Evolutionary conservation across 192 early-diverging fungal genomes (phyloP), one percentile per base, ranked within the genome.

Genomic region (Gorgonomyces haynaldii): DNA sequence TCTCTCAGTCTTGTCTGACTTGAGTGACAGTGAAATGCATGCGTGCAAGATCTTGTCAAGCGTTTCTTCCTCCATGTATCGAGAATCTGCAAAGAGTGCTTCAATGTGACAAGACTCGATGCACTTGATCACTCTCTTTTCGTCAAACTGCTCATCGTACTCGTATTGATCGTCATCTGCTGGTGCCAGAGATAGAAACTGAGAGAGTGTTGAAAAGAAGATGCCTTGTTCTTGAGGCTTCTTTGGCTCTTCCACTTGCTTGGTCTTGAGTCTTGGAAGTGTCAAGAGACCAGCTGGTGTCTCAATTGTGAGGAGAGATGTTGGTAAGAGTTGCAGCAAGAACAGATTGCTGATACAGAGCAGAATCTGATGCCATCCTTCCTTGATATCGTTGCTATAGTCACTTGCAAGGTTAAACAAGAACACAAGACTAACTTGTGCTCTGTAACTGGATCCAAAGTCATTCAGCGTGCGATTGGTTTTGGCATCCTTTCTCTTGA

Each of bases 371-470:
- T 78, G 73, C 86, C 92, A 85, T 10, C 81, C 66, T 19, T 62
- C 51, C 10, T 65, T 72, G 57, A 98, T 37, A 51, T 73, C 47
- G 36, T 82, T 79, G 24, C 81, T 69, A 65, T 81, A 67, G 60
- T 88, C 67, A 29, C 56, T 62, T 32, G 72, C 69, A 36, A 89
- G 66, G 21, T 76, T 81, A 63, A 96, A 87, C 47, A 89, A 69
- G n/a, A 93, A 69, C 4, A 92, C 83, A 32, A 87, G 72, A 3
- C 88, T 89, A 39, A 93, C 66, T 64, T 96, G 91, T n/a, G 83
- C 84, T 32, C 82, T 80, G 52, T 85, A 86, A 52, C 84, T 87
- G 28, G 78, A 68, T 43, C 93, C 93, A 74, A 98, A 85, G 29
- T 90, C 84, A 16, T 92, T 76, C 0, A 82, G 71, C 32, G 71